Evolutionary conservation across 73 alveolate genomes (phyloP), one percentile per base, ranked within the genome.

Genomic region (Chromera velia): DNA sequence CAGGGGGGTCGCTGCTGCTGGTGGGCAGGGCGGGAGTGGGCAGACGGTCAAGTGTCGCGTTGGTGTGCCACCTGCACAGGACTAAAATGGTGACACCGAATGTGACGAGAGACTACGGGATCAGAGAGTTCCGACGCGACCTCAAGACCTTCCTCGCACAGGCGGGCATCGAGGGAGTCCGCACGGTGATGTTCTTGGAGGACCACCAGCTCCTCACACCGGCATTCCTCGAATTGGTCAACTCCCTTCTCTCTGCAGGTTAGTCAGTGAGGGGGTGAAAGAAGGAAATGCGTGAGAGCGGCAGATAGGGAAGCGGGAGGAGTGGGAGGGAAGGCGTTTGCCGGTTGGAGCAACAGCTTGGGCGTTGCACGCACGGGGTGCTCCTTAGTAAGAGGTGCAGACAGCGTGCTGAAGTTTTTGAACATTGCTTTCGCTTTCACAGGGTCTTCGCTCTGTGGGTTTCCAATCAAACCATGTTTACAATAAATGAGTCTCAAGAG

Each of bases 1-100:
- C 87, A 78, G 92, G 93, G 22, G 92, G 91, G 70, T 82, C 93
- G 80, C 83, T 97, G 64, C 86, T 97, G 80, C 82, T 97, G 82
- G 98, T 96, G 1, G 99, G 99, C 45, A 83, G 96, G 34, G 87
- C 96, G 67, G 99, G 99, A 28, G 92, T 96, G 13, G 99, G 99
- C n/a, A 91, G 99, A 89, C 93, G 96, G 84, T 68, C 86, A 0
- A 74, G 65, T 28, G 70, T 70, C 80, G 47, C 74, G 49, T 91
- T 94, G 24, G 81, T 88, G 68, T 85, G 90, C 9, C 93, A 90
- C 79, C 87, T 90, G 93, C 90, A 88, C 65, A 81, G 88, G 77
- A 46, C 88, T 85, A 74, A 73, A 26, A 75, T 90, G 75, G 82
- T 83, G 76, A 83, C 93, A 30, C 96, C 96, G 0, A 88, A 82